Evolutionary conservation across 1,139 yeast genomes (phyloP).

Genomic region (Torulaspora globosa): DNA sequence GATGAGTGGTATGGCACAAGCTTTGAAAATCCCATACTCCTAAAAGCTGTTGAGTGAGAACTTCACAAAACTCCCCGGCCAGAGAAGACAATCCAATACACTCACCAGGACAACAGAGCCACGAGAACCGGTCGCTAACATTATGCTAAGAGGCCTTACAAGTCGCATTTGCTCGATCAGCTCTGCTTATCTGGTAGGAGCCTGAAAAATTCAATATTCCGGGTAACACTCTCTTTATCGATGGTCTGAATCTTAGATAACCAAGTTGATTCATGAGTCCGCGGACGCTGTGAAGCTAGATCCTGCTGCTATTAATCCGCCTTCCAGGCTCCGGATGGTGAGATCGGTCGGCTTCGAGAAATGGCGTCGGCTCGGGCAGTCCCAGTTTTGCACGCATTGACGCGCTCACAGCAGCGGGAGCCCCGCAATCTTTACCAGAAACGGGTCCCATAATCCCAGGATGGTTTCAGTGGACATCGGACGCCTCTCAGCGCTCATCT

Average conservation of each 20-base stretch:
- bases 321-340: background rate
- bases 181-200: background rate
- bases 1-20: conserved; percentile 13
- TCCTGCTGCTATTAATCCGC: too few species aligned
- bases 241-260: background rate
- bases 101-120: background rate
- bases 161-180: background rate
- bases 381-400: background rate
- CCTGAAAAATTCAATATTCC: conserved; percentile 5
- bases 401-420: background rate
- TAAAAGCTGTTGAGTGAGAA: background rate
- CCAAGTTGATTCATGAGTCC: too few species aligned
- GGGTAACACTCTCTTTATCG: conserved; percentile 1
- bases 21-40: conserved; percentile 14
- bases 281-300: too few species aligned
- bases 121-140: background rate
- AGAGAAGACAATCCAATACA: background rate
- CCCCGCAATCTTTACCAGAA: background rate
- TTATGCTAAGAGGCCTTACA: background rate
- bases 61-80: background rate
- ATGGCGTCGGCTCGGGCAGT: background rate
- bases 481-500: background rate
- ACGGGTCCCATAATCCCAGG: background rate
- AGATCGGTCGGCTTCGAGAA: background rate
- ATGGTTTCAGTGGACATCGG: too few species aligned